Percentiles rank a stretch among this genome's conserved stretches.
Conservation (phyloP, 768 basidiomycete genomes). For the Hygrophorus pudorinus region DNA sequence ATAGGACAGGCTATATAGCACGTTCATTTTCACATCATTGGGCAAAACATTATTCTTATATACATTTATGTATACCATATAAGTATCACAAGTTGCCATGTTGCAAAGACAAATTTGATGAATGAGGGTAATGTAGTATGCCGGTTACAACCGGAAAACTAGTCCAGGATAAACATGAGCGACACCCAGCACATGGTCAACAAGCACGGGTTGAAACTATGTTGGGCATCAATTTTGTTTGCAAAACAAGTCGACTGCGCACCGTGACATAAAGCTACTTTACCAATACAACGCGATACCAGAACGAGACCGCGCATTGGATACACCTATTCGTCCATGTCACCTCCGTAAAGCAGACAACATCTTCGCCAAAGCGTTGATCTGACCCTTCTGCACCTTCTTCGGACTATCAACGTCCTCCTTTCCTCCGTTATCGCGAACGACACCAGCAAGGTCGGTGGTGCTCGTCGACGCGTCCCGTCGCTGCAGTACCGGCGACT, state of each 20-base stretch:
- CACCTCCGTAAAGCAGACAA: slow-evolving; percentile 68
- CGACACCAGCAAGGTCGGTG: slow-evolving; percentile 42
- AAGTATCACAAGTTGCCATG: too few species aligned
- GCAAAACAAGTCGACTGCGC: slow-evolving; percentile 20
- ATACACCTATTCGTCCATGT: slow-evolving; percentile 7
- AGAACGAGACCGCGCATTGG: slow-evolving; percentile 8
- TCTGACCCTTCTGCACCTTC: slow-evolving; percentile 86
- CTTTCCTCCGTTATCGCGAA: slow-evolving; percentile 12
- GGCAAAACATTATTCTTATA: too few species aligned
- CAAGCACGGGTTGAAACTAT: too few species aligned
- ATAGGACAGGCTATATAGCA: too few species aligned
- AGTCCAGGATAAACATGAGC: too few species aligned
- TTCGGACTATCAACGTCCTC: slow-evolving; percentile 43
- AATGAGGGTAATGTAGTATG: too few species aligned
- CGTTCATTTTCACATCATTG: too few species aligned
- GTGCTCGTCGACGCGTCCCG: slow-evolving; percentile 68
- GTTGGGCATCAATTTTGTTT: too few species aligned
- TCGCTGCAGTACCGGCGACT: slow-evolving; percentile 37
- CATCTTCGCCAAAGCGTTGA: slow-evolving; percentile 88
- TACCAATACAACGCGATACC: slow-evolving; percentile 43
- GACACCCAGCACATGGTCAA: too few species aligned
- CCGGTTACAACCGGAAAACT: too few species aligned
- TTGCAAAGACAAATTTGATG: too few species aligned
- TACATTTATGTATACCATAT: too few species aligned
- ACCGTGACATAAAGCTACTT: slow-evolving; percentile 37